Evolutionary conservation across 768 basidiomycete genomes (phyloP), one percentile per base, ranked within the genome.

Genomic region (Lactarius tabidus): DNA sequence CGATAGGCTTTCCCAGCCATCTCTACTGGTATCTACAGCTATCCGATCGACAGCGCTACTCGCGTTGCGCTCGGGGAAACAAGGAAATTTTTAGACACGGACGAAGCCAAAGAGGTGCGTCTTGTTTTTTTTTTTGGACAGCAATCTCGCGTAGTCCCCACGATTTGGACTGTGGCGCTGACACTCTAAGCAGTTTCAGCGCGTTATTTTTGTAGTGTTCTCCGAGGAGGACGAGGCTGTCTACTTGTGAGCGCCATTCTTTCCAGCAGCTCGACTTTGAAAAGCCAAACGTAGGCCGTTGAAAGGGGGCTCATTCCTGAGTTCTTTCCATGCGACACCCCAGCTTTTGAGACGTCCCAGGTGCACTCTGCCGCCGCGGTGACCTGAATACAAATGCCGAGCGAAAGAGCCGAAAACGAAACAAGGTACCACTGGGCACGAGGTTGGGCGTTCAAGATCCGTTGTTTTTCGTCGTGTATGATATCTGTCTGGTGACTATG

Each of bases 21-120:
- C 58, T 93, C 91, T 4, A 92, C 91, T 0, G 92, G 84, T 0
- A 78, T 91, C 18, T 94, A 91, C 66, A 82, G 87, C 3, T 93
- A 93, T 74, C 92, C 91, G 1, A 85, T 91, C 53, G 75, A 76
- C 52, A 85, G 84, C 68, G 92, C 91, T 0, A 87, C 92, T 0
- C 82, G 82, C 35, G 80, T 93, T 59, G 91, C 91, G 2, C 73
- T 93, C 60, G 76, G 80, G 31, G 79, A 81, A 31, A 83, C 81
- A 17, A 80, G 90, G 57, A 74, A 79, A 36, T 85, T 85, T 60
- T 72, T 85, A 45, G 87, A 90, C 28, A 78, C 81, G 4, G 78
- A 83, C 28, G 72, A 72, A 7, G 86, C 81, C 6, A 74, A 73
- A 64, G 73, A 77, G 74, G 75, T 76, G 55, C 56, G 70, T 59